A percentile compares a stretch with the other conserved stretches of the same genome.
These are phyloP conservation scores for Amauroascus niger DNA, from an alignment of 2,329 filamentous ascomycete genomes.

Conservation along the genomic window DNA sequence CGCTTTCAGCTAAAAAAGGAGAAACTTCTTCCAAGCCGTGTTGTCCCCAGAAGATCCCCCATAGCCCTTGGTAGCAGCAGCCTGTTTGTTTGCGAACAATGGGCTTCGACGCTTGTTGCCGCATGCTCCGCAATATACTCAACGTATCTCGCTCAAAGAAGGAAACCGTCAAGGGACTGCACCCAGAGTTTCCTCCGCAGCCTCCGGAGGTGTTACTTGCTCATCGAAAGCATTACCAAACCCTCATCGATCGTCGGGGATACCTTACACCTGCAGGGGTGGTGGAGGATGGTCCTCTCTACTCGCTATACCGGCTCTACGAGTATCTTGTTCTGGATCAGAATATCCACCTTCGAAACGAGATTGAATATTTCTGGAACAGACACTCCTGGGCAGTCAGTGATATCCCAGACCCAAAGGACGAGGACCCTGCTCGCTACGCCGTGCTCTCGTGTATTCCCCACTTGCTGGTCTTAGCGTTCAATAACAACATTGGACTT, in stretches of 20 bases:
- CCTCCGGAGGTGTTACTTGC: background rate
- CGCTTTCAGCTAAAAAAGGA: too few species aligned
- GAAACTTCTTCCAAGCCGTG: too few species aligned
- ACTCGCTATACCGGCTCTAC: constrained; percentile 7
- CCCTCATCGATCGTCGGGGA: background rate
- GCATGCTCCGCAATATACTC: background rate
- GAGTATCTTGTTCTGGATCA: constrained; percentile 5
- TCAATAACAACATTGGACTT: constrained; percentile 11
- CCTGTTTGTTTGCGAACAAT: too few species aligned
- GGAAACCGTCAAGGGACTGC: background rate
- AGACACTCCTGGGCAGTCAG: background rate
- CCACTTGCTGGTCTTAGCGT: background rate
- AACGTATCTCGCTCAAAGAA: background rate
- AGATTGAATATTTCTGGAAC: constrained; percentile 7
- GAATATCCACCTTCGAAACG: background rate
- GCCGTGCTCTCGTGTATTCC: background rate
- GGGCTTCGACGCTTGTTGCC: background rate
- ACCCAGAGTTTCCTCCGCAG: background rate
- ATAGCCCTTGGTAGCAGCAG: too few species aligned
- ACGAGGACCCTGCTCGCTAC: constrained; percentile 10
- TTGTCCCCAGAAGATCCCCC: too few species aligned
- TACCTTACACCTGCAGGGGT: background rate
- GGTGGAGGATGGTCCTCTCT: background rate
- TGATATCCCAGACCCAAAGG: constrained; percentile 7
- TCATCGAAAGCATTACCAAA: background rate